These are phyloP conservation scores for Echinochloa phyllopogon DNA, from an alignment of 176 grass and related monocot genomes.

Conservation along the genomic window DNA sequence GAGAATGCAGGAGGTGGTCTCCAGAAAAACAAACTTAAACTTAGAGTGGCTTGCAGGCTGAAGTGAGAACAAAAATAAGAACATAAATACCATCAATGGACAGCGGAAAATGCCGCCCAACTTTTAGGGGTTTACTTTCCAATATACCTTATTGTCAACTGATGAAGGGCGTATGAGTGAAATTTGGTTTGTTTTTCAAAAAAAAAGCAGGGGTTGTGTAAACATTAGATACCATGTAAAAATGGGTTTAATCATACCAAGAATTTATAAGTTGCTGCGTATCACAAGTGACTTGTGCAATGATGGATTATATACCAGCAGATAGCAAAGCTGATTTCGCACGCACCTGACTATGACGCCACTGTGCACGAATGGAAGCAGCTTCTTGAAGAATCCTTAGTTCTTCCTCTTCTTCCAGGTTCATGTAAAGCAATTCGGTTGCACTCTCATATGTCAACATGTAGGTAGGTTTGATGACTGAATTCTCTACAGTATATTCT, in stretches of 20 bases:
- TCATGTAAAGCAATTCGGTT: constrained; percentile 86
- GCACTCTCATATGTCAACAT: constrained; percentile 99
- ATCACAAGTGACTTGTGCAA: constrained; percentile 2
- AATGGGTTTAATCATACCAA: not conserved
- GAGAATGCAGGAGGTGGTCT: constrained; percentile 26
- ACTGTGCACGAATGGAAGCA: constrained; percentile 66
- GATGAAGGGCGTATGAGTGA: not conserved
- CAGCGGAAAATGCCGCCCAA: constrained; percentile 17
- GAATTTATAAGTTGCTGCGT: constrained; percentile 3
- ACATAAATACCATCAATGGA: not conserved
- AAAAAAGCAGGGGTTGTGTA: not conserved
- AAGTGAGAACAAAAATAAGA: not conserved
- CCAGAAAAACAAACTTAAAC: constrained; percentile 19
- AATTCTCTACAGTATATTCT: constrained; percentile 85
- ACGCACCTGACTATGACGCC: constrained; percentile 69
- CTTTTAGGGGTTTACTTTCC: constrained; percentile 6
- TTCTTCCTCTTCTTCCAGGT: constrained; percentile 90
- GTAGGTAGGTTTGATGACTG: constrained; percentile 94
- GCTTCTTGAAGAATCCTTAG: constrained; percentile 88
- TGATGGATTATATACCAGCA: constrained; percentile 17
- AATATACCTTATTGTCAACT: constrained; percentile 11
- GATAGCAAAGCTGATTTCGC: constrained; percentile 7
- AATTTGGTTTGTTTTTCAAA: not conserved
- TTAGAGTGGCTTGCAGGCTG: not conserved
- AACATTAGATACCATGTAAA: not conserved